Conservation (phyloP, 805 yeast species). For the Starmera quercuum region DNA sequence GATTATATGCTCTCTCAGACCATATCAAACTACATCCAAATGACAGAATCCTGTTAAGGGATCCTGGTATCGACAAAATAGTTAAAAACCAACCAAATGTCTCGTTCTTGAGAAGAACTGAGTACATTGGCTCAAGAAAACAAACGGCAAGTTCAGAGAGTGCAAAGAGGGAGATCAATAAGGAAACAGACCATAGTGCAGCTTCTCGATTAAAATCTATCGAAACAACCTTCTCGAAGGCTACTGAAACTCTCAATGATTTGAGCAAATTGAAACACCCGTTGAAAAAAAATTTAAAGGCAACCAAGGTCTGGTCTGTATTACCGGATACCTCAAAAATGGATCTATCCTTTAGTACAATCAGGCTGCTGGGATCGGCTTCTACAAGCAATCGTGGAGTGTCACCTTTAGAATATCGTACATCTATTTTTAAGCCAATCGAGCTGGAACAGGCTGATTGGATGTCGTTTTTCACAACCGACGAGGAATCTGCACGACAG, state of each 20-base stretch:
- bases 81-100: conserved; percentile 36
- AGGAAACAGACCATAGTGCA: conserved; percentile 36
- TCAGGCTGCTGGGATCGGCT: conserved; percentile 54
- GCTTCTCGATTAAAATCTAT: conserved; percentile 59
- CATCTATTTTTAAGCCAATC: conserved; percentile 68
- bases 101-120: conserved; percentile 89
- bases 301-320: conserved; percentile 71
- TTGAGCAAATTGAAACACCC: conserved; percentile 62
- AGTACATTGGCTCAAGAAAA: conserved; percentile 45
- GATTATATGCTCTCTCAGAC: conserved; percentile 11
- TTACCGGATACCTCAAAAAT: conserved; percentile 88
- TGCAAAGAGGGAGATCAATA: conserved; percentile 10
- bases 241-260: conserved; percentile 38
- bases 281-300: conserved; percentile 58
- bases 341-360: conserved; percentile 64
- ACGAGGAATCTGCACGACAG: conserved; percentile 30
- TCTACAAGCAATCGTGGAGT: conserved; percentile 22
- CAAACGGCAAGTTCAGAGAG: conserved; percentile 8
- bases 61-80: conserved; percentile 47
- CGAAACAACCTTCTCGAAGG: conserved; percentile 69
- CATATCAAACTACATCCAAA: conserved; percentile 58
- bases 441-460: conserved; percentile 67
- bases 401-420: conserved; percentile 24
- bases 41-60: conserved; percentile 70
- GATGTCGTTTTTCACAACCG: conserved; percentile 61